phyloP scores from a whole-genome alignment of 2,329 filamentous ascomycete genomes.

The Tolypocladium album region DNA sequence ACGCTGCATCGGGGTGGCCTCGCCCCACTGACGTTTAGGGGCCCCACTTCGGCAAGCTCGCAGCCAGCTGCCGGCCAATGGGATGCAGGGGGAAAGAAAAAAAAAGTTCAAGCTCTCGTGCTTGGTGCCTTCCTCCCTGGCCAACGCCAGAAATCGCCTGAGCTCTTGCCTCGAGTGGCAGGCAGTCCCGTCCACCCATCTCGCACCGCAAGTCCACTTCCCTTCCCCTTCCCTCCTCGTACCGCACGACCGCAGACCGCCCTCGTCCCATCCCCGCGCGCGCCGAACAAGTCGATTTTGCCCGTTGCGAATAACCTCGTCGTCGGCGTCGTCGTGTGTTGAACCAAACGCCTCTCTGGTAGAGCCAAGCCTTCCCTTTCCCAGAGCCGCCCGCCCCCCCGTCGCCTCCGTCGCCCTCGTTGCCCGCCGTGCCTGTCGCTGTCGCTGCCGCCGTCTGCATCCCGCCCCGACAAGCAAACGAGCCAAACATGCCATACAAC shows the following conservation, averaged over 20 bases:
- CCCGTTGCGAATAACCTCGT: not conserved
- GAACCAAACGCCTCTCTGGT: not conserved
- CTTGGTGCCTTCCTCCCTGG: constrained; percentile 13
- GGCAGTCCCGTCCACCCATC: not conserved
- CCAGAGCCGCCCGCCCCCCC: not conserved
- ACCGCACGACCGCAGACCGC: constrained; percentile 1
- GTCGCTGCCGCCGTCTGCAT: not conserved
- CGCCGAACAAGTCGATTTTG: not conserved
- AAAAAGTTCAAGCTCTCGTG: constrained; percentile 27
- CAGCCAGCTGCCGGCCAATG: constrained; percentile 21
- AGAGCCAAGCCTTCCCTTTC: not conserved
- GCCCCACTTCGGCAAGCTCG: constrained; percentile 24
- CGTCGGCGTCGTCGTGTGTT: not conserved
- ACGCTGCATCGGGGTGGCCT: constrained; percentile 6
- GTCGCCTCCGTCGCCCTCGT: not conserved
- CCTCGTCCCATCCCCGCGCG: constrained; percentile 1
- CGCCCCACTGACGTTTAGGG: constrained; percentile 20
- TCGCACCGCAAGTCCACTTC: not conserved
- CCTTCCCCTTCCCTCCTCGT: constrained; percentile 3
- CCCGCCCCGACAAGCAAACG: constrained; percentile 1
- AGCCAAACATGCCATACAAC: constrained; percentile 72
- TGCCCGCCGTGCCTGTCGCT: not conserved
- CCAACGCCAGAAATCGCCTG: constrained; percentile 14
- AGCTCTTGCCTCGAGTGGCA: constrained; percentile 5
- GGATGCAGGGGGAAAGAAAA: constrained; percentile 18